phyloP scores from a whole-genome alignment of 768 basidiomycete genomes.

The Dentipellis fragilis region DNA sequence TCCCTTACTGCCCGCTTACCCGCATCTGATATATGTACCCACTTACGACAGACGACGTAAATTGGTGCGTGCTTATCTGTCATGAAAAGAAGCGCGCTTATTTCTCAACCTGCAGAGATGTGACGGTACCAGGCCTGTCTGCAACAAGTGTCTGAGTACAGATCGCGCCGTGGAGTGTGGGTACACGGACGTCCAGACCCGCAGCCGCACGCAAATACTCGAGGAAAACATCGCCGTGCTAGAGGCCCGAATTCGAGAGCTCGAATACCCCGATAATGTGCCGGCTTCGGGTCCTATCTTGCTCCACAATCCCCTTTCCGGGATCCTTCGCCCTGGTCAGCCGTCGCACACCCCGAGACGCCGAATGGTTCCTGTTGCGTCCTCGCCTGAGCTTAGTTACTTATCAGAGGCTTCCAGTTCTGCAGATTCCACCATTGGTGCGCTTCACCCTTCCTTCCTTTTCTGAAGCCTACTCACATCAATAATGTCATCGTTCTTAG shows the following conservation, averaged over 20 bases:
- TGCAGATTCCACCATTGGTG: conserved; percentile 3
- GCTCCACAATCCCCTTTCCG: conserved; percentile 12
- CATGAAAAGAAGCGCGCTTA: background rate
- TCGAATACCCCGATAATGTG: conserved; percentile 10
- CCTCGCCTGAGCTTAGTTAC: background rate
- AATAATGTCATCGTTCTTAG: background rate
- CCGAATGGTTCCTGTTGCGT: too few species aligned
- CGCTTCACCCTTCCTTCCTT: background rate
- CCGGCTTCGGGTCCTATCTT: conserved; percentile 2
- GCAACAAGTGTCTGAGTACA: conserved; percentile 47
- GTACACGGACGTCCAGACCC: conserved; percentile 51
- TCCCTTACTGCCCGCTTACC: background rate
- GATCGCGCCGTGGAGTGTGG: conserved; percentile 61
- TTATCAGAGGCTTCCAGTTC: conserved; percentile 5
- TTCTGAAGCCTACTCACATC: background rate
- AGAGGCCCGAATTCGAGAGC: conserved; percentile 34
- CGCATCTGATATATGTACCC: background rate
- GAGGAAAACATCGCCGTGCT: conserved; percentile 50
- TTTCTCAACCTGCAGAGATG: conserved; percentile 37
- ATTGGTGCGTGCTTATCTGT: conserved; percentile 2
- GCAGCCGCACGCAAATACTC: conserved; percentile 46
- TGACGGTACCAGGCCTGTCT: conserved; percentile 52
- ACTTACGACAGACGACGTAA: conserved; percentile 7
- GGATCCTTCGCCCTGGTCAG: too few species aligned
- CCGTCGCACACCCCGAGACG: too few species aligned